phyloP scores from a whole-genome alignment of 2,329 filamentous ascomycete species.

The Botryotinia narcissicola region DNA sequence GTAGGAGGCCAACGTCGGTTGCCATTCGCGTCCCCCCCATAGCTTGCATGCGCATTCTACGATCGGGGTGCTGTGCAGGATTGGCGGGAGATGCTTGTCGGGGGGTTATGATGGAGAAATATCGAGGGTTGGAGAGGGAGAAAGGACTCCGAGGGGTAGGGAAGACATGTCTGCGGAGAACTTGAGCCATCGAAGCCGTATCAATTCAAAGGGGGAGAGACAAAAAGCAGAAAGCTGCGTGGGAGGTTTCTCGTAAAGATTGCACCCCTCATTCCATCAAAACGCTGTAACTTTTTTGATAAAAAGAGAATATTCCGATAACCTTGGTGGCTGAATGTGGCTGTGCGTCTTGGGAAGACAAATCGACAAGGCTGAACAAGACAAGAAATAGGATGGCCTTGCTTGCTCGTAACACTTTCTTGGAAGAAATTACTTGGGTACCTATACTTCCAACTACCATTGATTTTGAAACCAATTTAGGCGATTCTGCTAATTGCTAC shows the following conservation, averaged over 20 bases:
- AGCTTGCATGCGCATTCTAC: conserved; percentile 7
- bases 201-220: background rate
- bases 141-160: conserved; percentile 19
- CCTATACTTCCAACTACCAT: background rate
- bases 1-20: conserved; percentile 33
- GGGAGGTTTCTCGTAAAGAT: background rate
- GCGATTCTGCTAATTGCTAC: background rate
- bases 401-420: background rate
- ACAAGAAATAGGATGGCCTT: background rate
- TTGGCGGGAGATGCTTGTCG: conserved; percentile 18
- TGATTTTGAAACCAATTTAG: background rate
- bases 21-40: conserved; percentile 19
- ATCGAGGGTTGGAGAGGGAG: conserved; percentile 24
- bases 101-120: conserved; percentile 28
- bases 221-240: background rate
- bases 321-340: conserved; percentile 15
- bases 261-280: background rate
- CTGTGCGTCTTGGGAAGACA: background rate
- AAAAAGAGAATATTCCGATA: background rate
- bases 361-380: conserved; percentile 1
- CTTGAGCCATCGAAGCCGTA: conserved; percentile 28
- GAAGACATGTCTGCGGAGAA: conserved; percentile 32
- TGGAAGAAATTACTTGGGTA: background rate
- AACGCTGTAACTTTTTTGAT: conserved; percentile 2
- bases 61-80: conserved; percentile 2